Evolutionary conservation across 2,329 filamentous ascomycete species (phyloP).

Genomic region (Pseudogymnoascus pannorum): DNA sequence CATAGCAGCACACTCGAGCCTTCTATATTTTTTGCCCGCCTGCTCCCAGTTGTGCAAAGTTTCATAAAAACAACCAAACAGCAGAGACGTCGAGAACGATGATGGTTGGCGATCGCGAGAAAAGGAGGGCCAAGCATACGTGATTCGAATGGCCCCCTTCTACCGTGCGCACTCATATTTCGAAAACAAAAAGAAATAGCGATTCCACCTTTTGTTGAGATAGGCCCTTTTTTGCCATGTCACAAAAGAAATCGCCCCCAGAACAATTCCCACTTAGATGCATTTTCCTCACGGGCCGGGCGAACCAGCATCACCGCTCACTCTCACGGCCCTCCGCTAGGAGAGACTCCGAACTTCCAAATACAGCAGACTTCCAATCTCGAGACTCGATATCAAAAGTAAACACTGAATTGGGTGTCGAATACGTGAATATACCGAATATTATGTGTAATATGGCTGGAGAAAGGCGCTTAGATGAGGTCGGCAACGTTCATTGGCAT

Average conservation of each 20-base stretch:
- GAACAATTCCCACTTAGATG: conserved; percentile 3
- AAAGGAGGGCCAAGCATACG: conserved; percentile 6
- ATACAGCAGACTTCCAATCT: conserved; percentile 2
- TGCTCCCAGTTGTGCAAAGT: conserved; percentile 7
- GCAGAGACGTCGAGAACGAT: conserved; percentile 7
- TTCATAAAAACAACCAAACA: conserved; percentile 8
- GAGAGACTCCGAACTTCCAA: conserved; percentile 10
- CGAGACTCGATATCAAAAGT: conserved; percentile 2
- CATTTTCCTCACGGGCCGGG: conserved; percentile 26
- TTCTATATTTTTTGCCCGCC: conserved; percentile 6
- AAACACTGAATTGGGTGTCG: conserved; percentile 3
- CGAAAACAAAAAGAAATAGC: conserved; percentile 6
- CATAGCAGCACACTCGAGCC: conserved; percentile 7
- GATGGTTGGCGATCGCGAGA: conserved; percentile 5
- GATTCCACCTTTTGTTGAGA: conserved; percentile 4
- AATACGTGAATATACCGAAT: conserved; percentile 9
- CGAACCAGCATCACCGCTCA: conserved; percentile 30
- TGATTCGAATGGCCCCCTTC: conserved; percentile 5
- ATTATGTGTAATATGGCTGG: conserved; percentile 9
- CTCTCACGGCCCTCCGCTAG: conserved; percentile 26
- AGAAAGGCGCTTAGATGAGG: conserved; percentile 51
- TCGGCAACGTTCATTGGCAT: conserved; percentile 95
- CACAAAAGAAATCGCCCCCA: background rate
- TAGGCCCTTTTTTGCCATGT: conserved; percentile 3
- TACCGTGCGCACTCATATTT: conserved; percentile 6